Conservation (phyloP, 768 basidiomycete genomes). For the Podaxis sp. region DNA sequence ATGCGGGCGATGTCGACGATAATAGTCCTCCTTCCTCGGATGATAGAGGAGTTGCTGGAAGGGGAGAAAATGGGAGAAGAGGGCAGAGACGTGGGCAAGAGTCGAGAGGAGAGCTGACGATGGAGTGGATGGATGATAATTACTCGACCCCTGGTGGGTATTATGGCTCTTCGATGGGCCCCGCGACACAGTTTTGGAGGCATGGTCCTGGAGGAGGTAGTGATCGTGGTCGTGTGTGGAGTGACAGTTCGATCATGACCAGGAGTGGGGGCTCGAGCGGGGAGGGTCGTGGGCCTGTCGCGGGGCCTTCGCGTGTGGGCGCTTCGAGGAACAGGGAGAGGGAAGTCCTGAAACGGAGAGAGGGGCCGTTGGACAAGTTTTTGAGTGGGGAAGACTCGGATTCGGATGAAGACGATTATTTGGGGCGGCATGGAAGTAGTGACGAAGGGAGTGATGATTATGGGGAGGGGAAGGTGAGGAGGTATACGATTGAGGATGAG, state of each 20-base stretch:
- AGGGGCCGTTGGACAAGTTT: slow-evolving; percentile 13
- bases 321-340: background rate
- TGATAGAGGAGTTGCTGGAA: no score
- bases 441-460: background rate
- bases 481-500: slow-evolving; percentile 1
- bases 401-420: background rate
- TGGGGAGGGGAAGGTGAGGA: slow-evolving; percentile 8
- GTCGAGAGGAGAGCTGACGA: slow-evolving; percentile 9
- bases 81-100: background rate
- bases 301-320: background rate
- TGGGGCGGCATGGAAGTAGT: background rate
- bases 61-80: background rate
- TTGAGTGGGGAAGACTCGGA: slow-evolving; percentile 12
- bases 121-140: slow-evolving; percentile 14
- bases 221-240: background rate
- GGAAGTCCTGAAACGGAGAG: background rate
- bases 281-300: background rate
- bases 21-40: background rate
- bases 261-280: background rate
- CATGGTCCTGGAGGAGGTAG: background rate
- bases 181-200: slow-evolving; percentile 11
- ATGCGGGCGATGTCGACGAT: background rate
- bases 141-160: slow-evolving; percentile 12
- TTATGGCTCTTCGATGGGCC: slow-evolving; percentile 13
- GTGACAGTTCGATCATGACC: background rate